Evolutionary conservation across 2,329 filamentous ascomycete species (phyloP).

Genomic region (Trichophaea hybrida): DNA sequence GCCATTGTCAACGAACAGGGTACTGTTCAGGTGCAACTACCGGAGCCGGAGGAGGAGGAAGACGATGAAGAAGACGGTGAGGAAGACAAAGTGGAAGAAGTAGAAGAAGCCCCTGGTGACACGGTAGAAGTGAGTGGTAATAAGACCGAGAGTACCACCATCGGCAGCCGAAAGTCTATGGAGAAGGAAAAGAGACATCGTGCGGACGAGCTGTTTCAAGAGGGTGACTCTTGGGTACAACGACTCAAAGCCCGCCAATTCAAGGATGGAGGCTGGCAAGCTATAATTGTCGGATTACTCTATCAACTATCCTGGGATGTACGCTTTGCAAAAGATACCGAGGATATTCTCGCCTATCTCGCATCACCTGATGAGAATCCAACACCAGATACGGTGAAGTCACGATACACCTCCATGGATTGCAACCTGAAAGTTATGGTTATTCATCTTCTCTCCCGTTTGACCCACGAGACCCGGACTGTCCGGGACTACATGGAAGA

Average conservation of each 20-base stretch:
- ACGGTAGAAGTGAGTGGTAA: conserved; percentile 35
- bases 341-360: conserved; percentile 65
- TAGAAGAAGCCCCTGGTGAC: conserved; percentile 39
- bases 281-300: conserved; percentile 74
- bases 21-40: conserved; percentile 62
- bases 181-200: conserved; percentile 40
- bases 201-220: conserved; percentile 59
- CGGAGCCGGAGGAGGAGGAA: conserved; percentile 56
- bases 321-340: conserved; percentile 54
- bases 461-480: conserved; percentile 73
- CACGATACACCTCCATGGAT: conserved; percentile 61
- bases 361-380: conserved; percentile 64
- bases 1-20: conserved; percentile 67
- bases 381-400: conserved; percentile 55
- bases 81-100: conserved; percentile 39
- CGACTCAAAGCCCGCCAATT: conserved; percentile 73
- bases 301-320: conserved; percentile 70
- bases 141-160: conserved; percentile 28
- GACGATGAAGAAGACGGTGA: conserved; percentile 48
- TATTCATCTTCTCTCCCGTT: conserved; percentile 71
- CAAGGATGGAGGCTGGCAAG: conserved; percentile 74
- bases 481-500: conserved; percentile 81
- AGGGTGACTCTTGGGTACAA: conserved; percentile 69
- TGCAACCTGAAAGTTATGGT: conserved; percentile 68
- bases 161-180: conserved; percentile 7